Base-by-base conservation (phyloP, 192 early-diverging fungal species). In the Rhizophagus prolifer region DNA sequence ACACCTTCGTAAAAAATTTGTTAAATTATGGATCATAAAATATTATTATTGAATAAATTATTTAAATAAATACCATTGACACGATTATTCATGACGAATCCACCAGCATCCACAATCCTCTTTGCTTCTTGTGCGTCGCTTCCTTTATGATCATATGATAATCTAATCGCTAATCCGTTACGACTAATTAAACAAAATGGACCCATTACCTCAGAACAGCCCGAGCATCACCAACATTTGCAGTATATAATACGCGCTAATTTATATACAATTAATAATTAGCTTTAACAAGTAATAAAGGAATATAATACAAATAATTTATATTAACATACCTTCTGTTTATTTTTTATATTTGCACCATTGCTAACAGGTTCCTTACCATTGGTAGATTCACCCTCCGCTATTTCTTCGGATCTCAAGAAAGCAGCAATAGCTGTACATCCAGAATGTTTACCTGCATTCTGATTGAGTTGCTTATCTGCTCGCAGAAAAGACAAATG, bases 111-210 rank as follows among this genome's bases (percentile, higher is more conserved):
- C 26, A 92, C 84, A 54, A 99, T 95, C 72, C 97, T 88, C 70
- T 92, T 91, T n/a, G 91, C 91, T 81, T 99, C 97, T 50, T 87
- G 85, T 28, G 86, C 81, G 81, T 99, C 97, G 26, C 93, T 94
- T 30, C 97, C 97, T 82, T 99, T 99, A 86, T 99, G 97, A 85
- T 99, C 97, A 78, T 98, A 99, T 7, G 97, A 94, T 12, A 99
- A 87, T 59, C 97, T 86, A 25, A 92, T 82, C 2, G 97, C 97
- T 50, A 84, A 81, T 36, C 95, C 95, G 62, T 90, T 79, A 47
- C 95, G 94, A 78, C 95, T 84, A 30, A 58, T 25, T n/a, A 36
- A 73, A 9, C 2, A 34, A 38, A 30, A 46, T 70, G 8, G 26
- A 70, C 71, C 10, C 21, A 26, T 36, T 85, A 93, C 92, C 86